phyloP scores from a whole-genome alignment of 139 green algal species.

The Micromonas commoda region DNA sequence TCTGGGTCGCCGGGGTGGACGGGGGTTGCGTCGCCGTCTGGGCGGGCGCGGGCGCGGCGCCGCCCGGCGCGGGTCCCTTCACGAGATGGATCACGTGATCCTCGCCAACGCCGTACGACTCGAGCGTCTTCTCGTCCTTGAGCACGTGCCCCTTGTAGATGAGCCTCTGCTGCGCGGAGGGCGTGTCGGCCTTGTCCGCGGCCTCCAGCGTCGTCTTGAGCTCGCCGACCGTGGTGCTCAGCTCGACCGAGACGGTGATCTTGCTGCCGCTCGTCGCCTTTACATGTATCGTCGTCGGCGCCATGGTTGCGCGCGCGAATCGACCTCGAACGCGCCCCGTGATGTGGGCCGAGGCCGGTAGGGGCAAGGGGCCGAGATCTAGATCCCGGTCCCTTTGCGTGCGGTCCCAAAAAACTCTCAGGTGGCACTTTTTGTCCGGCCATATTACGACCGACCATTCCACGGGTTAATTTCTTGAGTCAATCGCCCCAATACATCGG shows the following conservation, averaged over 20 bases:
- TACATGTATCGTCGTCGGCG: not conserved
- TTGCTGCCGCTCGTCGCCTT: constrained; percentile 18
- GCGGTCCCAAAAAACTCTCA: too few relatives aligned
- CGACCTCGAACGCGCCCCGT: not conserved
- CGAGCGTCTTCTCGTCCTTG: constrained; percentile 77
- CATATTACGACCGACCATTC: too few relatives aligned
- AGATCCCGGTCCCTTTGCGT: too few relatives aligned
- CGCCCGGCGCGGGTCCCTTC: constrained; percentile 14
- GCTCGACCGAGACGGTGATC: constrained; percentile 37
- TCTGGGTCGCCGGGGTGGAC: too few relatives aligned
- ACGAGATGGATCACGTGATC: constrained; percentile 46
- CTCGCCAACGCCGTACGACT: constrained; percentile 39
- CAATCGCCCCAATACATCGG: too few relatives aligned
- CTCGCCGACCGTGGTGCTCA: constrained; percentile 47
- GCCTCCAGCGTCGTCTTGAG: constrained; percentile 63
- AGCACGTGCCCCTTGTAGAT: constrained; percentile 92
- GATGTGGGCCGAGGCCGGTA: not conserved
- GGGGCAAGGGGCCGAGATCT: too few relatives aligned
- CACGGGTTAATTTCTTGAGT: too few relatives aligned
- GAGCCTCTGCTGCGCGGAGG: constrained; percentile 59
- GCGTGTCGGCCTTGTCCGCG: constrained; percentile 30
- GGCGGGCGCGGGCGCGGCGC: not conserved
- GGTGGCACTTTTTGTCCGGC: too few relatives aligned
- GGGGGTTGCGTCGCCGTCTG: constrained; percentile 13
- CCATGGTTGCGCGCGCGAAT: not conserved